Percentiles rank a stretch among this genome's conserved stretches.
phyloP scores from a whole-genome alignment of 1,284 basidiomycete species.

The Marasmius oreades region DNA sequence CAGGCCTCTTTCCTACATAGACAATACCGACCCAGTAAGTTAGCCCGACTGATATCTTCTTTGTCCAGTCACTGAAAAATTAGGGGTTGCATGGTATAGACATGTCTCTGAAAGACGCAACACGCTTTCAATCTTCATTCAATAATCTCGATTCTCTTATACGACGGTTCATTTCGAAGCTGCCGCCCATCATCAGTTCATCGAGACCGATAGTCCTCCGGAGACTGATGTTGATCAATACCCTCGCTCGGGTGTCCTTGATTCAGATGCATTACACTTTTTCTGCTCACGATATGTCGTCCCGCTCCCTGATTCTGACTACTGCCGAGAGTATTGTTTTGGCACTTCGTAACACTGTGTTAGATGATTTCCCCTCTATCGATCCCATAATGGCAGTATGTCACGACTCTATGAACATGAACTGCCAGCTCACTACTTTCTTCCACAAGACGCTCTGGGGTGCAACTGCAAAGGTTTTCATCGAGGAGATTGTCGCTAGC shows the following conservation, averaged over 20 bases:
- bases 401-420: not conserved
- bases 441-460: constrained; percentile 17
- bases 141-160: constrained; percentile 6
- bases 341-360: constrained; percentile 4
- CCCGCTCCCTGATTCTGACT: constrained; percentile 1
- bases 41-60: no score
- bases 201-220: not conserved
- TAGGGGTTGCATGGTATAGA: not conserved
- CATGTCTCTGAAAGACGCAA: constrained; percentile 10
- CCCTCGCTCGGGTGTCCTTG: constrained; percentile 3
- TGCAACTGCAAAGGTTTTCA: constrained; percentile 18
- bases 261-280: constrained; percentile 11
- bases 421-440: not conserved
- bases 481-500: constrained; percentile 11
- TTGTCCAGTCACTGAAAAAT: not conserved
- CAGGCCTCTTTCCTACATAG: constrained; percentile 15
- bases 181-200: constrained; percentile 2
- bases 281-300: constrained; percentile 3
- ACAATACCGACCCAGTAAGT: constrained; percentile 17
- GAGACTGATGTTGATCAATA: constrained; percentile 7
- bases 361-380: constrained; percentile 16
- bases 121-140: constrained; percentile 11
- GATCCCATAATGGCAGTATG: constrained; percentile 24
- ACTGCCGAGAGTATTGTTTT: constrained; percentile 8
- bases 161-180: constrained; percentile 2